Conservation (phyloP, 2,329 filamentous ascomycete genomes). For the Tolypocladium tropicale region DNA sequence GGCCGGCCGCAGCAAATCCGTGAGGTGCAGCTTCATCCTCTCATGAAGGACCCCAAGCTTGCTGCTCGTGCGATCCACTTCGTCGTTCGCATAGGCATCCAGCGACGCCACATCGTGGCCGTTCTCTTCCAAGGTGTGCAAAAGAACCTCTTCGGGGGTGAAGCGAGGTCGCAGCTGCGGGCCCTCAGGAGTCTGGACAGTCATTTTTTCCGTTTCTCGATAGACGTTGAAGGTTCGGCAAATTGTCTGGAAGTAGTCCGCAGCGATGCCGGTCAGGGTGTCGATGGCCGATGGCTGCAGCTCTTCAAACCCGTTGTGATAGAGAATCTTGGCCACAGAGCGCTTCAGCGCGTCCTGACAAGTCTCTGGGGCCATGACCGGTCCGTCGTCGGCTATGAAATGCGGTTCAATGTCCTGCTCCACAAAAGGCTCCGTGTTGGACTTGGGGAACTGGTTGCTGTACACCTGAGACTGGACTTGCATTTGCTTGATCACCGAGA, state of each 20-base stretch:
- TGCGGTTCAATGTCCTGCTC: conserved; percentile 83
- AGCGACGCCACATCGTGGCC: conserved; percentile 73
- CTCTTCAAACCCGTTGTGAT: conserved; percentile 93
- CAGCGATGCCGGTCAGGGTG: conserved; percentile 77
- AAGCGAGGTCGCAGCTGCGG: conserved; percentile 52
- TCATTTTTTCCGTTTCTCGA: conserved; percentile 69
- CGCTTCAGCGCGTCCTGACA: conserved; percentile 80
- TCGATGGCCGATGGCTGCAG: conserved; percentile 92
- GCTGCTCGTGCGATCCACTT: conserved; percentile 73
- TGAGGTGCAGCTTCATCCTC: conserved; percentile 83
- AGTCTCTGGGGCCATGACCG: conserved; percentile 74
- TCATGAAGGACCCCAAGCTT: conserved; percentile 84
- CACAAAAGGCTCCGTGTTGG: conserved; percentile 78
- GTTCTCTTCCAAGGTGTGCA: conserved; percentile 78
- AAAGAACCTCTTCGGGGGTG: conserved; percentile 72
- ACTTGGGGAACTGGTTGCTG: conserved; percentile 96
- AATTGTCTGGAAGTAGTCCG: conserved; percentile 82
- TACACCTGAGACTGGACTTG: conserved; percentile 97
- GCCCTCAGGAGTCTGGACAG: conserved; percentile 34
- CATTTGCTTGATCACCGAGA: conserved; percentile 98
- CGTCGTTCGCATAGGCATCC: conserved; percentile 83
- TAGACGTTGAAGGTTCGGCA: conserved; percentile 72
- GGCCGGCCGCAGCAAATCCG: conserved; percentile 87
- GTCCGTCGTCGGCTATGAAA: conserved; percentile 79
- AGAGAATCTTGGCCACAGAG: conserved; percentile 89